Evolutionary conservation across 345 rosid genomes (phyloP).

Genomic region (Salix koriyanagi): DNA sequence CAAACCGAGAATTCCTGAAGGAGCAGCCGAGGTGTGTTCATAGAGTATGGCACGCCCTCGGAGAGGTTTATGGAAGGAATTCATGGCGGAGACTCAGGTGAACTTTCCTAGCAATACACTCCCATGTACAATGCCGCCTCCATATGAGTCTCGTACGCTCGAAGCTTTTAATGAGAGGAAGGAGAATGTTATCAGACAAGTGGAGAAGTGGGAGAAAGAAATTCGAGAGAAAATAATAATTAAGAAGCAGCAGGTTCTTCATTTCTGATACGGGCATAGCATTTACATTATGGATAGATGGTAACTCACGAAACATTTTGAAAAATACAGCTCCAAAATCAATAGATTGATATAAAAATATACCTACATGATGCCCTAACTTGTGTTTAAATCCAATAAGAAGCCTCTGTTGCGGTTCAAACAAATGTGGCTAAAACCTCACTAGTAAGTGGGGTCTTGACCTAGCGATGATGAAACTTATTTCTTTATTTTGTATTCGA

Average conservation of each 20-base stretch:
- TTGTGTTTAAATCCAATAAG: too few species aligned
- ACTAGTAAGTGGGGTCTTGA: too few species aligned
- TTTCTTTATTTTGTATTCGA: too few species aligned
- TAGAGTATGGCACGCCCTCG: conserved; percentile 43
- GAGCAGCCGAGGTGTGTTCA: conserved; percentile 45
- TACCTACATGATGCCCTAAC: too few species aligned
- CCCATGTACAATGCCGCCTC: conserved; percentile 54
- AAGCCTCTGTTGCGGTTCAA: too few species aligned
- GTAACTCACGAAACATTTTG: too few species aligned
- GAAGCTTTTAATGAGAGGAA: conserved; percentile 36
- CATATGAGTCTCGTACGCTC: conserved; percentile 34
- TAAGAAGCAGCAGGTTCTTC: neutral
- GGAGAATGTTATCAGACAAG: conserved; percentile 35
- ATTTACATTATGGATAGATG: too few species aligned
- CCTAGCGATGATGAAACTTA: fast-evolving
- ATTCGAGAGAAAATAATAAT: conserved; percentile 21
- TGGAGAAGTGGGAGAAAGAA: conserved; percentile 50
- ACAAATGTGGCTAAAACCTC: too few species aligned
- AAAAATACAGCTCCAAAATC: too few species aligned
- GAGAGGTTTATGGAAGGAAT: conserved; percentile 39
- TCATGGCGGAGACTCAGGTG: conserved; percentile 58
- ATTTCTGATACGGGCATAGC: too few species aligned
- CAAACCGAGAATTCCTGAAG: conserved; percentile 50
- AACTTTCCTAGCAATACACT: conserved; percentile 38
- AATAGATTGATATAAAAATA: too few species aligned